These are phyloP conservation scores for Hanseniaspora hatyaiensis DNA, from an alignment of 805 yeast species.

Conservation along the genomic window DNA sequence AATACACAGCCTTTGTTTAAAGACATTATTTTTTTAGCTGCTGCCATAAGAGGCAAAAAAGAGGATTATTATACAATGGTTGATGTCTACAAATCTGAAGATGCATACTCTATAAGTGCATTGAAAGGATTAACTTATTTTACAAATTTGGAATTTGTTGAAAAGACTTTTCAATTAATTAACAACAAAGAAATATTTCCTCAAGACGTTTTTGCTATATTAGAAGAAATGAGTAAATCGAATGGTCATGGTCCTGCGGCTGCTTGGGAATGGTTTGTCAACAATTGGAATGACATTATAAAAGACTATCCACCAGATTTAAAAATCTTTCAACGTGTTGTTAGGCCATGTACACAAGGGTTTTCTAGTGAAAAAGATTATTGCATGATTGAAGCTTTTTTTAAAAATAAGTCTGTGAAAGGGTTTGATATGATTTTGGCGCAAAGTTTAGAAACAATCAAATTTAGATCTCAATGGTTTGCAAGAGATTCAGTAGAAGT, in stretches of 20 bases:
- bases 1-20: conserved; percentile 67
- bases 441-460: conserved; percentile 48
- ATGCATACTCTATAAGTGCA: conserved; percentile 42
- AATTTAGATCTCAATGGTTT: conserved; percentile 47
- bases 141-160: no score
- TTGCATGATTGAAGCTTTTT: conserved; percentile 41
- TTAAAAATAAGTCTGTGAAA: conserved; percentile 42
- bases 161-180: conserved; percentile 44
- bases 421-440: conserved; percentile 56
- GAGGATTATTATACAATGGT: conserved; percentile 52
- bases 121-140: conserved; percentile 57
- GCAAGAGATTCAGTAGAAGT: conserved; percentile 45
- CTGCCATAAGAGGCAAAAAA: conserved; percentile 51
- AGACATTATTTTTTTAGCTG: conserved; percentile 51
- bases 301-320: conserved; percentile 68
- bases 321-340: conserved; percentile 69
- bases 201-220: conserved; percentile 68
- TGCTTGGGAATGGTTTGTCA: conserved; percentile 63
- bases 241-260: conserved; percentile 49
- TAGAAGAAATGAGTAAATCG: conserved; percentile 58
- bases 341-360: conserved; percentile 47
- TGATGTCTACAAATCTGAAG: conserved; percentile 48
- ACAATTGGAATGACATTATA: conserved; percentile 59
- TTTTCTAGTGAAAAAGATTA: conserved; percentile 47
- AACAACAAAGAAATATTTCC: conserved; percentile 49